Conservation (phyloP, 2,329 filamentous ascomycete species). For the Colletotrichum sp. region DNA sequence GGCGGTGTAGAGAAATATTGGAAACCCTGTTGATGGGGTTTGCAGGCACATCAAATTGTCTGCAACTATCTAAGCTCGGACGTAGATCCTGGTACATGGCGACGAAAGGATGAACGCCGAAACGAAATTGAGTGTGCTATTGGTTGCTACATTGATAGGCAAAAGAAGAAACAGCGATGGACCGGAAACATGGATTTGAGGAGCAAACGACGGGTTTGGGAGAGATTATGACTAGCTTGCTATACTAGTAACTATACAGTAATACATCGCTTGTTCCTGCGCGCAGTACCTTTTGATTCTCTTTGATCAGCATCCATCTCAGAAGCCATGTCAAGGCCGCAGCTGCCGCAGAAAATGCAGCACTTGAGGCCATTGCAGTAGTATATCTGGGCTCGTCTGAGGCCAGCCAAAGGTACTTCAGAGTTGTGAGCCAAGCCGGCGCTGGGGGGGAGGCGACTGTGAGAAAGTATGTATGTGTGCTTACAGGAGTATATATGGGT, state of each 20-base stretch:
- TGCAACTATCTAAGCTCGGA: no score
- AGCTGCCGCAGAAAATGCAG: slow-evolving; percentile 23
- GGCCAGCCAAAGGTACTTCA: slow-evolving; percentile 1
- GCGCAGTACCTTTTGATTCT: slow-evolving; percentile 19
- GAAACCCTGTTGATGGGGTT: no score
- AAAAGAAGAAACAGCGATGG: no score
- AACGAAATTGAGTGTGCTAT: no score
- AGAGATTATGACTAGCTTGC: no score
- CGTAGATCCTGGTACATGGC: no score
- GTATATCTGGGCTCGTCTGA: slow-evolving; percentile 15
- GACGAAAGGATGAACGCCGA: no score
- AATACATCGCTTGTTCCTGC: background rate
- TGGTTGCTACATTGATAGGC: no score
- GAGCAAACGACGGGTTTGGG: no score
- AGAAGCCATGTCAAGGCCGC: slow-evolving; percentile 23
- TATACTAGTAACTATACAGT: background rate
- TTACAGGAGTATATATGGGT: slow-evolving; percentile 19
- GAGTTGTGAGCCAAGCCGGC: background rate
- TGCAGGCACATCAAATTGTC: no score
- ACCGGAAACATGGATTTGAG: no score
- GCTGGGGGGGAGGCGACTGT: background rate
- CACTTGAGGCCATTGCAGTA: slow-evolving; percentile 21
- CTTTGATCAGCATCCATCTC: slow-evolving; percentile 20
- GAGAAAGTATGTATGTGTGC: background rate
- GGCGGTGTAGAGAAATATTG: no score